Conservation (phyloP, 768 basidiomycete genomes). For the Myochromella boudieri region DNA sequence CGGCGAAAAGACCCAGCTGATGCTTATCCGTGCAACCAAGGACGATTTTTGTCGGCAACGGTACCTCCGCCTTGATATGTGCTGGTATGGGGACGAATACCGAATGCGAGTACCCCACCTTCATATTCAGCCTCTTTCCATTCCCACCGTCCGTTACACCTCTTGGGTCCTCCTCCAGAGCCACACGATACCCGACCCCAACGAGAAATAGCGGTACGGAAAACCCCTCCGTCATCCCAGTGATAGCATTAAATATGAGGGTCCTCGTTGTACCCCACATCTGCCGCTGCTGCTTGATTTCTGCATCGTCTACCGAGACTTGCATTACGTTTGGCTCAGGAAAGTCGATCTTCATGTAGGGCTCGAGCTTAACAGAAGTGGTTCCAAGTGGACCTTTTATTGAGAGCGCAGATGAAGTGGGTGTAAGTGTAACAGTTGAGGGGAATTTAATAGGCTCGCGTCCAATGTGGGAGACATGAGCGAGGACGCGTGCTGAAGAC, state of each 20-base stretch:
- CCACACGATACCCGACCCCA: conserved; percentile 92
- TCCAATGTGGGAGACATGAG: conserved; percentile 66
- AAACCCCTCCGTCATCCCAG: conserved; percentile 89
- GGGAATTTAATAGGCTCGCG: conserved; percentile 55
- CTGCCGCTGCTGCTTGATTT: conserved; percentile 74
- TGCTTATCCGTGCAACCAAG: conserved; percentile 89
- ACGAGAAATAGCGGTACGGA: conserved; percentile 83
- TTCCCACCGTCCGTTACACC: conserved; percentile 55
- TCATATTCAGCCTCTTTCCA: conserved; percentile 79
- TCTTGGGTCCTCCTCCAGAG: conserved; percentile 78
- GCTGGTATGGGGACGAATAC: conserved; percentile 81
- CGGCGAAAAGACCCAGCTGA: conserved; percentile 82
- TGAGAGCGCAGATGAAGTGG: conserved; percentile 36
- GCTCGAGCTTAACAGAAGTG: conserved; percentile 44
- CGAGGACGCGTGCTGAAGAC: conserved; percentile 46
- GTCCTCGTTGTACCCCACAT: conserved; percentile 97
- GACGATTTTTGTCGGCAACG: conserved; percentile 80
- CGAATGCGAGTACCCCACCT: conserved; percentile 89
- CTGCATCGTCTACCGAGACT: conserved; percentile 64
- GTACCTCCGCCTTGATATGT: conserved; percentile 79
- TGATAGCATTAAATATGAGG: conserved; percentile 85
- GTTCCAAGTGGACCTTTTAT: conserved; percentile 48
- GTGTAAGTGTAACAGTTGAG: conserved; percentile 40
- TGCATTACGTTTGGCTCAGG: conserved; percentile 37
- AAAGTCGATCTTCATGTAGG: conserved; percentile 45